Evolutionary conservation across 768 basidiomycete genomes (phyloP), one percentile per base, ranked within the genome.

Genomic region (Suillus placidus): DNA sequence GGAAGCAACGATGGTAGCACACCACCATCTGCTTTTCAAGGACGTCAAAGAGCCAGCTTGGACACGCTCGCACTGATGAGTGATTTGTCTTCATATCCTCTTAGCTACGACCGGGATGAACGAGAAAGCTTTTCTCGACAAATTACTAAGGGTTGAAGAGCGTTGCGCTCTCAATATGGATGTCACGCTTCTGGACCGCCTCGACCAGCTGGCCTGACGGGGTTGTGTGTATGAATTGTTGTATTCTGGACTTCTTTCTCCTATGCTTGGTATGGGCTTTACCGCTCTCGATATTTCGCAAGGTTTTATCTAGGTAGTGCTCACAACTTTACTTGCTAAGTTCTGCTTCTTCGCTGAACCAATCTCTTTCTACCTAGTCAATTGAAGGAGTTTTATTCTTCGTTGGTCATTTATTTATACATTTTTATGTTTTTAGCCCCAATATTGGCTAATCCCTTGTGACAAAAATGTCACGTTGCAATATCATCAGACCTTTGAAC

Each of bases 61-160:
- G 93, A 95, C 71, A 94, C 93, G 0, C 81, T 95, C 40, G 92
- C 90, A 4, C 83, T 95, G 65, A 94, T 93, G 67, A 89, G 84
- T 70, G 93, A 93, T 76, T 77, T 95, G 63, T 87, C 91, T 51
- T 90, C 91, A n/a, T 94, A 92, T 72, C 92, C 93, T 18, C 83
- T 94, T 63, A 87, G 85, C 38, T 93, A 91, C 71, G 90, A 93
- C 71, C 71, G 74, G 61, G 77, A 75, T 42, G 73, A 77, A 61
- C 73, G 71, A 64, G 76, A 68, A 16, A 68, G 65, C 38, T 66
- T 71, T 62, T 69, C 72, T 32, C 49, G 68, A 26, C 67, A 54
- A 54, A 54, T 70, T 56, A 71, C 74, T 23, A 79, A 77, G 67
- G 63, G 66, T 23, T 79, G 67, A 70, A 34, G 26, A 40, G 32